Conservation (phyloP, 2,329 filamentous ascomycete species). For the Xylariaceae sp. region DNA sequence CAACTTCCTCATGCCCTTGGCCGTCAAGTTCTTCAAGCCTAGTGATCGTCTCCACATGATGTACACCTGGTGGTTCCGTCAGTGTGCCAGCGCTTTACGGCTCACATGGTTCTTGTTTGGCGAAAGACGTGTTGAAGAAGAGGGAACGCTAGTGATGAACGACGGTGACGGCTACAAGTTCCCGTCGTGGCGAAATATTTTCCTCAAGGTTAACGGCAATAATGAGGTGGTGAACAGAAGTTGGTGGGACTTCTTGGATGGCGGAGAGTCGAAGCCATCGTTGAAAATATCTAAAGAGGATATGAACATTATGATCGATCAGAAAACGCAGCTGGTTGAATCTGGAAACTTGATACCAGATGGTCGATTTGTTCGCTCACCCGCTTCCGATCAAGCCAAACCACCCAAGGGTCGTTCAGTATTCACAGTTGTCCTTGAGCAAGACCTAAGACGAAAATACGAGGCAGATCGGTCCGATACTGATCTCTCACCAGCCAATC, state of each 20-base stretch:
- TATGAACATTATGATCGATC: constrained; percentile 34
- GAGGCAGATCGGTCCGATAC: constrained; percentile 49
- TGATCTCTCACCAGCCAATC: constrained; percentile 50
- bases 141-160: constrained; percentile 54
- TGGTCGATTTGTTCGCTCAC: constrained; percentile 84
- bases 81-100: constrained; percentile 71
- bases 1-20: constrained; percentile 89
- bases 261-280: constrained; percentile 42
- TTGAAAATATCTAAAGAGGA: constrained; percentile 34
- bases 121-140: constrained; percentile 73
- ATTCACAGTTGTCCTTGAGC: constrained; percentile 69
- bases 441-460: constrained; percentile 61
- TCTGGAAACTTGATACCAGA: constrained; percentile 56
- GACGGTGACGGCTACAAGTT: constrained; percentile 28
- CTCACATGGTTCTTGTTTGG: constrained; percentile 93
- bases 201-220: constrained; percentile 43
- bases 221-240: constrained; percentile 47
- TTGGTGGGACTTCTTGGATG: constrained; percentile 53
- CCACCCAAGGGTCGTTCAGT: constrained; percentile 79
- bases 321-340: constrained; percentile 43
- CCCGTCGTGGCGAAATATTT: constrained; percentile 38
- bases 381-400: constrained; percentile 89
- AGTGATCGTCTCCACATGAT: constrained; percentile 77
- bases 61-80: constrained; percentile 95
- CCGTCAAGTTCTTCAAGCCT: constrained; percentile 78